Base-by-base conservation (phyloP, 371 early-diverging fungal species). In the Syncephalastrum racemosum region DNA sequence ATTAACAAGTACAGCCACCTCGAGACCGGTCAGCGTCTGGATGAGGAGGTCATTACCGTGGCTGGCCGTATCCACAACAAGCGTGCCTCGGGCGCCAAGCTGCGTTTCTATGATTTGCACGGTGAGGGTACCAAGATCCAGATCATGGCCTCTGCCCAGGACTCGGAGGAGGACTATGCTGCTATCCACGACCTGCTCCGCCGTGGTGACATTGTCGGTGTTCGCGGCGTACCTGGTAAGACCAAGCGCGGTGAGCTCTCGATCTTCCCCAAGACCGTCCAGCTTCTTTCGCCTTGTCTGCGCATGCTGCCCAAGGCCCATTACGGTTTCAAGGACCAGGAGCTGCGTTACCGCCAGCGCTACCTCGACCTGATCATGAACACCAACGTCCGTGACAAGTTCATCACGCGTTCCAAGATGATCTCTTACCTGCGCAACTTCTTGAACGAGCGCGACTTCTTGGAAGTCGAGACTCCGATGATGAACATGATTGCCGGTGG, bases 391-490 rank as follows among this genome's bases (percentile, higher is more conserved):
- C 92, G 94, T 63, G 88, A 96, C 71, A 95, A 94, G 82, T 98
- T 99, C 71, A 78, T 92, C 54, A 84, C 85, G 27, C 89, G 99
- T 50, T 80, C 94, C 68, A 92, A 92, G 71, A 90, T 99, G 68
- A 92, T 99, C 71, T 88, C 92, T 71, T 96, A 94, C 71, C 79
- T 99, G 44, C 93, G 99, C 63, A 81, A 87, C 43, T 99, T 92
- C 87, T 82, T 99, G 56, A 96, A 99, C 71, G 75, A 86, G 57
- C 88, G 86, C 50, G 94, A 92, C 45, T 99, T 99, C 86, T 73
- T 99, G 50, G 99, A 99, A 80, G 99, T 99, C 54, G 99, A 99
- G 74, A 99, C 99, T n/a, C 99, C 99, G 51, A 99, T 99, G 95
- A 96, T 99, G 97, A 97, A 96, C 87, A 88, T 90, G 84, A 96